Evolutionary conservation across 208 protist genomes (phyloP).

Genomic region (Acanthamoeba culbertsoni): DNA sequence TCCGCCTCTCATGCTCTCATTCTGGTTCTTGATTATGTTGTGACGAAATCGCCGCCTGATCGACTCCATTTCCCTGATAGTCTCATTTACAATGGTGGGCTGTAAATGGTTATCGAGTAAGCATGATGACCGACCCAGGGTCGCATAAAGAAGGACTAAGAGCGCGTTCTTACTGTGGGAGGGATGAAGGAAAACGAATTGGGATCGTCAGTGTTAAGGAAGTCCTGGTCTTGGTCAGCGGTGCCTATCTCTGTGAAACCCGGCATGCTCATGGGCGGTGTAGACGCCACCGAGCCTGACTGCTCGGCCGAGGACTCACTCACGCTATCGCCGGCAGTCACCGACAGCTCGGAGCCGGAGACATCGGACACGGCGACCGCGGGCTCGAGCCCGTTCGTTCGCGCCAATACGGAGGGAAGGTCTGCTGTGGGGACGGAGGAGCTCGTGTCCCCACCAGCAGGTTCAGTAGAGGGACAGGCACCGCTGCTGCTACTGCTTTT

Average conservation of each 20-base stretch:
- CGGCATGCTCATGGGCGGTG: background rate
- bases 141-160: background rate
- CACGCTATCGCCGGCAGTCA: background rate
- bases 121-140: background rate
- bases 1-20: background rate
- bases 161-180: background rate
- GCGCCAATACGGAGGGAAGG: background rate
- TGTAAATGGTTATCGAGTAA: background rate
- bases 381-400: background rate
- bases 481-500: background rate
- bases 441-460: background rate
- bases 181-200: background rate
- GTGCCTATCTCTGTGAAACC: background rate
- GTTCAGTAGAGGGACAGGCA: background rate
- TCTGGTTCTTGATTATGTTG: background rate
- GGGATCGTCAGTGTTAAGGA: background rate
- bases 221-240: background rate
- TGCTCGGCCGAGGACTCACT: too few species aligned
- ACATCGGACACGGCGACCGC: background rate
- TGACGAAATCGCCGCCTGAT: slow-evolving; percentile 19
- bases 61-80: slow-evolving; percentile 49
- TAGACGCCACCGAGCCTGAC: background rate
- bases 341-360: background rate
- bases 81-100: slow-evolving; percentile 60
- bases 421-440: too few species aligned